A percentile compares a stretch with the other conserved stretches of the same genome.
Evolutionary conservation across 1,284 basidiomycete genomes (phyloP).

Genomic region (Schizophyllum amplum): DNA sequence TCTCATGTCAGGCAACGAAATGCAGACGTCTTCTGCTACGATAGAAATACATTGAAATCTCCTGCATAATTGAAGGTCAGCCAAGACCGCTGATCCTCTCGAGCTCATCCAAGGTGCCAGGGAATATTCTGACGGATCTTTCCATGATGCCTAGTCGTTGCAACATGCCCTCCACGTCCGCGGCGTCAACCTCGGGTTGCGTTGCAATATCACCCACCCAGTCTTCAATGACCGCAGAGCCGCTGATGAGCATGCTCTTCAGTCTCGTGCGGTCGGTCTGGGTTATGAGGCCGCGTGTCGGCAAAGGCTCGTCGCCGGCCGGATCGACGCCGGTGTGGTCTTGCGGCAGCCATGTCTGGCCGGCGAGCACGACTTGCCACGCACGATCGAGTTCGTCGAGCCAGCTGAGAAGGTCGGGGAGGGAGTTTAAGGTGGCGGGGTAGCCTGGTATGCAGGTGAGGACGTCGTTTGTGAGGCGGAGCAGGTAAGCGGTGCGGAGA

Average conservation of each 20-base stretch:
- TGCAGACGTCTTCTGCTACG: too few species aligned
- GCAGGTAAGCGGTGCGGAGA: slow-evolving; percentile 53
- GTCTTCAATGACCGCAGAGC: slow-evolving; percentile 53
- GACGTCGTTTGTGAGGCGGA: slow-evolving; percentile 62
- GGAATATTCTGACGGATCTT: neutral
- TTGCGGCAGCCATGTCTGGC: slow-evolving; percentile 54
- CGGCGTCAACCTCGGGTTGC: slow-evolving; percentile 15
- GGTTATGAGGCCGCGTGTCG: slow-evolving; percentile 27
- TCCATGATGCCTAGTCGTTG: neutral
- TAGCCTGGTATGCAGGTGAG: slow-evolving; percentile 55
- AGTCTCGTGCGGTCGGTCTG: slow-evolving; percentile 65
- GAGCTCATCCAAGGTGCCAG: neutral
- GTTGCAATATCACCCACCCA: slow-evolving; percentile 39
- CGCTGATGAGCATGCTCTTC: slow-evolving; percentile 52
- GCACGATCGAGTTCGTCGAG: slow-evolving; percentile 63
- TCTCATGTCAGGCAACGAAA: too few species aligned
- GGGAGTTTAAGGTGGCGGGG: slow-evolving; percentile 28
- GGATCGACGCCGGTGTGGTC: slow-evolving; percentile 37
- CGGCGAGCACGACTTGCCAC: slow-evolving; percentile 56
- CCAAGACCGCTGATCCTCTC: neutral
- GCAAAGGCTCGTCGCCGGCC: slow-evolving; percentile 25
- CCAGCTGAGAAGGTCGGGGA: slow-evolving; percentile 51
- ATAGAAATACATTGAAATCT: too few species aligned
- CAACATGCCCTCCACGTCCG: slow-evolving; percentile 23
- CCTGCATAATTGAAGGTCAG: neutral